Evolutionary conservation across 768 basidiomycete species (phyloP).

Genomic region (Lactarius deliciosus): DNA sequence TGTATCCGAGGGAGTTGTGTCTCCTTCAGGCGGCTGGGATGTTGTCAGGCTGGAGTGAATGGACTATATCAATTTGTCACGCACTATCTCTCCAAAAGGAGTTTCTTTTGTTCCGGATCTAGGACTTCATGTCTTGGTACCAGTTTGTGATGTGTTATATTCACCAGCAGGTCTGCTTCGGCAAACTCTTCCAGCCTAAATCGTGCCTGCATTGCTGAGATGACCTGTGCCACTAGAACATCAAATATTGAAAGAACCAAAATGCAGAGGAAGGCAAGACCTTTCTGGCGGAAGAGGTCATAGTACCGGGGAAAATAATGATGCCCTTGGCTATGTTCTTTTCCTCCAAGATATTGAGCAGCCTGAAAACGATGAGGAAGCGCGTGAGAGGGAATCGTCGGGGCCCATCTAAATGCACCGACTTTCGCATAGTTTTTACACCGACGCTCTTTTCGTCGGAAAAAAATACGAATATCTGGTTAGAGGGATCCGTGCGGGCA

Average conservation of each 20-base stretch:
- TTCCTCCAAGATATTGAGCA: slow-evolving; percentile 88
- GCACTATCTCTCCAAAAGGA: slow-evolving; percentile 89
- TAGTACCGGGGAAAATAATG: slow-evolving; percentile 92
- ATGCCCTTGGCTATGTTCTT: slow-evolving; percentile 88
- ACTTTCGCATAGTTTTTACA: slow-evolving; percentile 98
- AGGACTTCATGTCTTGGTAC: slow-evolving; percentile 93
- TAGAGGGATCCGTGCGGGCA: slow-evolving; percentile 57
- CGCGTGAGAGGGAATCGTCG: slow-evolving; percentile 11
- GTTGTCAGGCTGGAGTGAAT: slow-evolving; percentile 17
- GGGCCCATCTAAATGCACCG: slow-evolving; percentile 33
- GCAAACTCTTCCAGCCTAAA: slow-evolving; percentile 95
- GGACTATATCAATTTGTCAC: slow-evolving; percentile 38
- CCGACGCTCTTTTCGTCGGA: slow-evolving; percentile 95
- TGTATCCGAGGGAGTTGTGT: slow-evolving; percentile 98
- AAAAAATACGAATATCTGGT: slow-evolving; percentile 93
- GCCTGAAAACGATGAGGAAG: slow-evolving; percentile 45
- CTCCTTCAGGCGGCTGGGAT: slow-evolving; percentile 88
- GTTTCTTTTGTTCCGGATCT: slow-evolving; percentile 79
- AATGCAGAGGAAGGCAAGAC: slow-evolving; percentile 43
- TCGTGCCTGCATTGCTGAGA: slow-evolving; percentile 82
- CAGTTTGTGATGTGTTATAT: slow-evolving; percentile 94
- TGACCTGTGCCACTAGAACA: slow-evolving; percentile 56
- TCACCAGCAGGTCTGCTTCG: slow-evolving; percentile 93
- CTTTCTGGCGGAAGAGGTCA: slow-evolving; percentile 97
- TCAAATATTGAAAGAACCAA: background rate